Base-by-base conservation (phyloP, 164 flowering plant species). In the Stephania yunnanensis region DNA sequence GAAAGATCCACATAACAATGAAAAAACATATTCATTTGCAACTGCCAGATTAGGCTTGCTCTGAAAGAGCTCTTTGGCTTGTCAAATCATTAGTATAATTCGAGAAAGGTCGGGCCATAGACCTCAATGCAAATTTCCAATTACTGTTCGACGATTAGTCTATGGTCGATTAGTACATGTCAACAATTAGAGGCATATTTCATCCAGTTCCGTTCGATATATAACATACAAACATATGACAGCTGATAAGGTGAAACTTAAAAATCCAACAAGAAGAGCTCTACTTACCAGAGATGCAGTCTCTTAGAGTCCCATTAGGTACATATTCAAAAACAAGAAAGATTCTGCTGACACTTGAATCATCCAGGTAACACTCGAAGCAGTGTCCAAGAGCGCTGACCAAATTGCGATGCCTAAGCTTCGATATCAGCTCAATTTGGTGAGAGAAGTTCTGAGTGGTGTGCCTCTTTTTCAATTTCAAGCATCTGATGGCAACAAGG, bases 311-410 rank as follows among this genome's bases (percentile, higher is more conserved):
- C 70, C 94, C 94, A 72, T 93, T 87, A 29, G 98, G 86, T 31
- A 89, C 89, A 77, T 89, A 91, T 81, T 94, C 99, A 53, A 94
- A 96, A 66, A 92, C 86, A 19, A 96, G 86, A 79, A 93, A 94
- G 68, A 92, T 82, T 83, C 95, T 85, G 89, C 95, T 92, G 79
- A 96, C 94, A 64, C 87, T 90, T 69, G 94, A 89, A 85, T 94
- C 99, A 74, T 96, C 98, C 80, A 90, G 86, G 86, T 91, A 86
- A 79, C 80, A 92, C 78, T 96, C 98, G 67, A 94, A 92, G 88
- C 97, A 94, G 86, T 96, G 97, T 72, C 99, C 99, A 69, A 94
- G 87, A 74, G 91, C 87, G 76, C 97, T 87, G 82, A 89, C 99
- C 84, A 96, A 87, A 84, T 96, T 90, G 44, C 84, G 87, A 79